Percentiles rank a stretch among this genome's conserved stretches.
Conservation (phyloP, 108 stramenopile species). For the Cylindrotheca closterium region DNA sequence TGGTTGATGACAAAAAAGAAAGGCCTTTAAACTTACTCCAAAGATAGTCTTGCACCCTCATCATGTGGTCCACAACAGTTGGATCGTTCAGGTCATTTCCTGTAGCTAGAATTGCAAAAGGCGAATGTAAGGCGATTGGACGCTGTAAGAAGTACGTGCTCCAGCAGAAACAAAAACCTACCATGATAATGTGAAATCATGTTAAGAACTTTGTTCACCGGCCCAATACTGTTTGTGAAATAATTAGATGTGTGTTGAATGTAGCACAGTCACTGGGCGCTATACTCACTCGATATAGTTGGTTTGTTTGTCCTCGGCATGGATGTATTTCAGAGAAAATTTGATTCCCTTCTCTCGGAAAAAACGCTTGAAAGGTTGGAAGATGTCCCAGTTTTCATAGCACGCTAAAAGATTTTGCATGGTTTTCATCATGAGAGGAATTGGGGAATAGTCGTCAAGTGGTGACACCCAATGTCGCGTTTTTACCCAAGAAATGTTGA, state of each 20-base stretch:
- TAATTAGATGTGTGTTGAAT: not conserved
- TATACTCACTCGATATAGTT: constrained; percentile 67
- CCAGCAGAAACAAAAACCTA: constrained; percentile 7
- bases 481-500: constrained; percentile 76
- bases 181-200: constrained; percentile 84
- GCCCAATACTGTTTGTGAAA: constrained; percentile 87
- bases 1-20: too few species aligned
- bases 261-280: not conserved
- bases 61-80: constrained; percentile 80
- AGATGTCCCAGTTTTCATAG: constrained; percentile 80
- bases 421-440: constrained; percentile 82
- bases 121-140: not conserved
- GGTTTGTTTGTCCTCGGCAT: constrained; percentile 96
- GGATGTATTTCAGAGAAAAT: constrained; percentile 86
- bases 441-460: constrained; percentile 95
- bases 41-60: constrained; percentile 92
- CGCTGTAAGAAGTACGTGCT: not conserved
- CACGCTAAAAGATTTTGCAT: constrained; percentile 78
- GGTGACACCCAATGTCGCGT: constrained; percentile 84
- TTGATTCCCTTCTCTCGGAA: constrained; percentile 69
- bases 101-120: constrained; percentile 21
- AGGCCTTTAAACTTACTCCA: too few species aligned
- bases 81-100: constrained; percentile 52
- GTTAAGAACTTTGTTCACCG: constrained; percentile 98
- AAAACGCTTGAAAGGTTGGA: constrained; percentile 63